phyloP scores from a whole-genome alignment of 2,329 filamentous ascomycete species.

The Exophiala lecanii-corni region DNA sequence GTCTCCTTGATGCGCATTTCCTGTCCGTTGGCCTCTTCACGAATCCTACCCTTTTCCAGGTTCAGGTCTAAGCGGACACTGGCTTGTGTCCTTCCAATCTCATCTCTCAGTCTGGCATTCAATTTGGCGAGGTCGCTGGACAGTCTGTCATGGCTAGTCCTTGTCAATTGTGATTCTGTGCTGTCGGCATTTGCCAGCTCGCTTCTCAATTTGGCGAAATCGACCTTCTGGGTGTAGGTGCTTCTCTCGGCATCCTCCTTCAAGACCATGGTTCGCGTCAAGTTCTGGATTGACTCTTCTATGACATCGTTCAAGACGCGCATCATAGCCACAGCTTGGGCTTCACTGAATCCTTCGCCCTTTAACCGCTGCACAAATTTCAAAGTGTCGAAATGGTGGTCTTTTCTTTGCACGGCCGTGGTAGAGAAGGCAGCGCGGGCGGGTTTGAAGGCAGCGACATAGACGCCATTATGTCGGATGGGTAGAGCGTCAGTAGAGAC shows the following conservation, averaged over 20 bases:
- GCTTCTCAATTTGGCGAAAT: slow-evolving; percentile 94
- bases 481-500: slow-evolving; percentile 26
- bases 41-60: slow-evolving; percentile 90
- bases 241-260: slow-evolving; percentile 65
- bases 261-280: slow-evolving; percentile 95
- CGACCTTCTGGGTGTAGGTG: slow-evolving; percentile 79
- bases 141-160: slow-evolving; percentile 83
- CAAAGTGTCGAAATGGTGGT: slow-evolving; percentile 97
- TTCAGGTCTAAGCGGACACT: slow-evolving; percentile 90
- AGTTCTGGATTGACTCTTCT: slow-evolving; percentile 95
- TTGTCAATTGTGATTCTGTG: slow-evolving; percentile 82
- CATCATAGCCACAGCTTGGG: slow-evolving; percentile 98
- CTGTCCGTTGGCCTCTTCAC: slow-evolving; percentile 93
- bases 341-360: slow-evolving; percentile 89
- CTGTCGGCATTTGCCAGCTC: slow-evolving; percentile 89
- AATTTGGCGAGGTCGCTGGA: slow-evolving; percentile 94
- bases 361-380: slow-evolving; percentile 92
- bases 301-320: slow-evolving; percentile 94
- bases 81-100: slow-evolving; percentile 90
- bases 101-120: slow-evolving; percentile 81
- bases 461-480: slow-evolving; percentile 44
- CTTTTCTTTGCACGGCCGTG: slow-evolving; percentile 59
- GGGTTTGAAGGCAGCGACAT: slow-evolving; percentile 40
- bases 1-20: slow-evolving; percentile 99
- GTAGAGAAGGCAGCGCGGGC: slow-evolving; percentile 53